Evolutionary conservation across 2,329 filamentous ascomycete species (phyloP), one percentile per base, ranked within the genome.

Genomic region (Daldinia eschscholtzii): DNA sequence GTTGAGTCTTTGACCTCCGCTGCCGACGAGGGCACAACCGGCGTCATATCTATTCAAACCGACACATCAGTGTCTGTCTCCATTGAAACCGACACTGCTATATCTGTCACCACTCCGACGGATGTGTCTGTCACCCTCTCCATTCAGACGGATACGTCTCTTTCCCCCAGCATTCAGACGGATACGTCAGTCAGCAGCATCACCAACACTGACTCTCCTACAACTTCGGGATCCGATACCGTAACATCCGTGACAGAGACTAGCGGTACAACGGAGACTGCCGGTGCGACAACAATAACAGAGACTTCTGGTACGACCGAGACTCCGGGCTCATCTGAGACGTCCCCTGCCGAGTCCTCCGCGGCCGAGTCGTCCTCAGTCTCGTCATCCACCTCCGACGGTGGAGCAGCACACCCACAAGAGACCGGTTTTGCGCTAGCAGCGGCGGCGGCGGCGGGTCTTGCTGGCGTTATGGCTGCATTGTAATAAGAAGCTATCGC

Each of bases 41-140:
- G 58, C 12, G 57, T 70, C 4, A 15, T 67, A 13, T 70, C 68
- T 6, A 67, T 65, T 37, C 62, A 65, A 44, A 69, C 67, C 35
- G 35, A 39, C 13, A 39, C 35, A 12, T 39, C 35, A 12, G 13
- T 39, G 13, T 4, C 2, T 35, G 2, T 35, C 5, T 9, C 33
- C 6, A 35, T 10, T 35, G 33, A 35, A 9, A 35, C 33, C 7
- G 30, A 9, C 30, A 33, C 30, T 9, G 30, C 30, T 33, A 5
- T 6, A 7, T 23, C 20, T 23, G 33, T 35, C 33, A 9, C 33
- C 7, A 35, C 33, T 6, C 7, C 2, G 7, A 35, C 33, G 7
- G 33, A 23, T 33, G 33, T 35, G 10, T 10, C 33, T 7, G 2
- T 35, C 33, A 35, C 6, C 33, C 7, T 35, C 7, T 35, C 33